A percentile compares a stretch with the other conserved stretches of the same genome.
Conservation (phyloP, 441 rosid genomes). For the Pelargonium australe region DNA sequence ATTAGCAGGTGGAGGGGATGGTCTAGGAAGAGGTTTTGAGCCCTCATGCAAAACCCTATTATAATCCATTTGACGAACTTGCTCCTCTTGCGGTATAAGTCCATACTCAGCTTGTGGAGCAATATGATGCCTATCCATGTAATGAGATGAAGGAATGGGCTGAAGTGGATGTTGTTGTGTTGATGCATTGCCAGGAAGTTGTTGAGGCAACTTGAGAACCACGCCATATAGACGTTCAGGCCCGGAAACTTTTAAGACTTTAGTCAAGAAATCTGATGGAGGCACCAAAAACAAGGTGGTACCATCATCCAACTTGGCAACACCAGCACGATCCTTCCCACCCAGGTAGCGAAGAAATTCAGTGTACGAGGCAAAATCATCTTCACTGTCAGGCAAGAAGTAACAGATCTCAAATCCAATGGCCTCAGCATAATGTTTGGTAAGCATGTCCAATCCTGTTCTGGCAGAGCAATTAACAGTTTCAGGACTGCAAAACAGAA, state of each 20-base stretch:
- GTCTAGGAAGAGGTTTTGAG: slow-evolving; percentile 37
- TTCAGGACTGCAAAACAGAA: slow-evolving; percentile 64
- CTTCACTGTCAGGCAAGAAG: slow-evolving; percentile 94
- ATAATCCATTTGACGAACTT: slow-evolving; percentile 33
- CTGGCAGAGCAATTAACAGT: slow-evolving; percentile 93
- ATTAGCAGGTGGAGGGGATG: slow-evolving; percentile 27
- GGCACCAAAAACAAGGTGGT: slow-evolving; percentile 86
- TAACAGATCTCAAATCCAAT: slow-evolving; percentile 70
- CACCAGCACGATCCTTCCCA: slow-evolving; percentile 90
- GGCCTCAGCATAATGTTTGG: slow-evolving; percentile 74
- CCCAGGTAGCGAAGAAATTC: slow-evolving; percentile 91
- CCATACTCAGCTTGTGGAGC: slow-evolving; percentile 36
- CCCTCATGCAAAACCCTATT: slow-evolving; percentile 45
- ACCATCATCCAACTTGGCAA: slow-evolving; percentile 87
- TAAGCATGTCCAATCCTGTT: slow-evolving; percentile 91
- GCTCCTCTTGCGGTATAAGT: slow-evolving; percentile 38
- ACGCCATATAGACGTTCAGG: slow-evolving; percentile 94
- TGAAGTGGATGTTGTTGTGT: slow-evolving; percentile 33
- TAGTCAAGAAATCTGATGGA: slow-evolving; percentile 80
- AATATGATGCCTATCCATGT: slow-evolving; percentile 33
- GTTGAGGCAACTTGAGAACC: slow-evolving; percentile 71
- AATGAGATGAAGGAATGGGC: slow-evolving; percentile 34
- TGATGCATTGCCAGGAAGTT: slow-evolving; percentile 32
- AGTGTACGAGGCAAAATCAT: slow-evolving; percentile 87
- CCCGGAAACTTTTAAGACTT: slow-evolving; percentile 72